Base-by-base conservation (phyloP, 495 filamentous ascomycete genomes). In the Aspergillus carlsbadensis region DNA sequence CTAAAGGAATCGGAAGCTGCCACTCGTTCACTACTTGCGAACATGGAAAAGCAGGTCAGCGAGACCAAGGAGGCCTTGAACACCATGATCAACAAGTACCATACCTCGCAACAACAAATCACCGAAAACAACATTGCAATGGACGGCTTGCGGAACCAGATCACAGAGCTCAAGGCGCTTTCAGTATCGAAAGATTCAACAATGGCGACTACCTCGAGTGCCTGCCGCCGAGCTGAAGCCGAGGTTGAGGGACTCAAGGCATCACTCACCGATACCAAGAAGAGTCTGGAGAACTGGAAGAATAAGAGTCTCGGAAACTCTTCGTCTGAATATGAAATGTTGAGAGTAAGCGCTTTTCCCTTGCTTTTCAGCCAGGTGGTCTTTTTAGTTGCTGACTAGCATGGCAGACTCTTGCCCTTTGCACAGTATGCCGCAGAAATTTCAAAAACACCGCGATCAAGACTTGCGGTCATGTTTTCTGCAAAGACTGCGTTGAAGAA, bases 401-500 rank as follows among this genome's bases (percentile, higher is more conserved):
- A n/a, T 46, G 29, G n/a, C 62, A 98, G 93, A 82, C 82, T 59
- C 82, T 97, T 70, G 90, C 91, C 15, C 82, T 93, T 36, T 98
- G 94, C 75, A 87, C 88, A 2, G 89, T 97, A 17, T 98, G 94
- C 72, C 86, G 87, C 58, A 84, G 78, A 50, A 89, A 92, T 52
- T 94, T 96, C 79, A 97, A 97, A 73, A 89, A 98, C 68, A 96
- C 92, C 1, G 87, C 86, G 15, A 81, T 98, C 62, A 92, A 91
- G 67, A 90, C 87, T 13, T 98, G 94, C 69, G 94, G 94, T n/a
- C 94, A 98, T 72, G 85, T 96, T 18, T 96, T 98, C 71, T 98
- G 94, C 82, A 84, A 82, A 62, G 81, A 84, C 22, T 98, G 94
- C 65, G 87, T 96, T 22, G 90, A 96, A 50, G 87, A 92, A 64